Conservation (phyloP, 139 green algal genomes). For the Bryopsis sp. region DNA sequence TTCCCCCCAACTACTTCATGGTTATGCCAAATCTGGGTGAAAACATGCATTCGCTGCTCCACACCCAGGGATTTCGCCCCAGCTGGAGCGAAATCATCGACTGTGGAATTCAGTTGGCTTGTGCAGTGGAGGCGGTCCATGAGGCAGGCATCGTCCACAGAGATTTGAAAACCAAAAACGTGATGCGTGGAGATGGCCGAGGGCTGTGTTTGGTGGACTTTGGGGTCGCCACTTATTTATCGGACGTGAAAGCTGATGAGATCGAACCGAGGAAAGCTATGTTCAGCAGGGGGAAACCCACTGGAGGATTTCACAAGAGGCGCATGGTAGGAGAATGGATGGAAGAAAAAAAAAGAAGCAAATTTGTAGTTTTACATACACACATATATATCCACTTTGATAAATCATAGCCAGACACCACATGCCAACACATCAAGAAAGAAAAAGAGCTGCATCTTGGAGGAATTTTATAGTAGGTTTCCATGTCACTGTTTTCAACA, state of each 20-base stretch:
- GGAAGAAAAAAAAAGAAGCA: neutral
- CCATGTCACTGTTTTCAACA: neutral
- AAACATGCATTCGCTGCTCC: neutral
- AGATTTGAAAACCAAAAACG: neutral
- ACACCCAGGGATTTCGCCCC: neutral
- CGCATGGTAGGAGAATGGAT: neutral
- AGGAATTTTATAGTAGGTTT: neutral
- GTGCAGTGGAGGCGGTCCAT: neutral
- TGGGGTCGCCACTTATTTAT: neutral
- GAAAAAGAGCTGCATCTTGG: neutral
- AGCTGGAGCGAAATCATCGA: neutral
- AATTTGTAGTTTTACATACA: neutral
- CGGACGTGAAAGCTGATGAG: neutral
- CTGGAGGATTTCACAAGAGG: slow-evolving; percentile 9
- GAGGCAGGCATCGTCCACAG: neutral
- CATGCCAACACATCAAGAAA: neutral
- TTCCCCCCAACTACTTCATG: slow-evolving; percentile 63
- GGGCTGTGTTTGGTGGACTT: neutral
- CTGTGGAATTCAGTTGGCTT: neutral
- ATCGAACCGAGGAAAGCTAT: neutral
- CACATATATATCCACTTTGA: neutral
- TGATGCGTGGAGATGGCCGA: neutral
- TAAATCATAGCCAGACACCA: neutral
- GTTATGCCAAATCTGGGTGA: slow-evolving; percentile 34
- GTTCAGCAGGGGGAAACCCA: neutral